Evolutionary conservation across 768 basidiomycete genomes (phyloP).

Genomic region (Krasilnikovozyma curviuscula): DNA sequence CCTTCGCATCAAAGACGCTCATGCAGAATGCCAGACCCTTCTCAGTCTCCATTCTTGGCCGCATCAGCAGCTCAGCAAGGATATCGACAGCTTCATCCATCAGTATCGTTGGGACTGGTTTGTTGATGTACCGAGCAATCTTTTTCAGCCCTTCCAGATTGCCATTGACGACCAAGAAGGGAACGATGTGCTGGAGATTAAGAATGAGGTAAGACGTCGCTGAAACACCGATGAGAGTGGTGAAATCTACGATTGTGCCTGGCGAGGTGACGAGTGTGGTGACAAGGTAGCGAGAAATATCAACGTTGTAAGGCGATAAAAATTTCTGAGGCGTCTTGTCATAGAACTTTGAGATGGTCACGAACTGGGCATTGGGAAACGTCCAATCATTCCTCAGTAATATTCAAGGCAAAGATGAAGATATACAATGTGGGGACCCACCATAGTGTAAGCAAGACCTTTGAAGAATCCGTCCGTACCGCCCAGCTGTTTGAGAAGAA

Average conservation of each 20-base stretch:
- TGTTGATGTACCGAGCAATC: constrained; percentile 38
- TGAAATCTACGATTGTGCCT: constrained; percentile 40
- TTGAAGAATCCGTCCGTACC: constrained; percentile 48
- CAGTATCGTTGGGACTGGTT: constrained; percentile 35
- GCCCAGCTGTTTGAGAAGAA: constrained; percentile 49
- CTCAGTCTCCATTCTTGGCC: constrained; percentile 38
- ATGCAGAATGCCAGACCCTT: constrained; percentile 43
- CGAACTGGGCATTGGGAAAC: constrained; percentile 32
- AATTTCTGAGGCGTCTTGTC: constrained; percentile 47
- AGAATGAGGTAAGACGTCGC: constrained; percentile 43
- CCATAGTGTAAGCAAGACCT: constrained; percentile 50
- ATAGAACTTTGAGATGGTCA: constrained; percentile 38
- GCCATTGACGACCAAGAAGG: constrained; percentile 44
- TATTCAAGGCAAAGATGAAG: background rate
- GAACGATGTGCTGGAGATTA: constrained; percentile 46
- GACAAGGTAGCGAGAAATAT: constrained; percentile 35
- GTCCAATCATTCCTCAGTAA: background rate
- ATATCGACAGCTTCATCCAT: constrained; percentile 41
- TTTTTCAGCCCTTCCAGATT: constrained; percentile 41
- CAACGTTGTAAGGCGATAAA: constrained; percentile 47
- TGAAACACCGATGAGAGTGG: constrained; percentile 44
- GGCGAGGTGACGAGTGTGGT: constrained; percentile 42
- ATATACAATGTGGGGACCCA: constrained; percentile 19
- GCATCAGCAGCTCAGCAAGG: constrained; percentile 44
- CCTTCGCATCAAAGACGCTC: constrained; percentile 36